Evolutionary conservation across 2,329 filamentous ascomycete species (phyloP).

Genomic region (Grosmannia clavigera): DNA sequence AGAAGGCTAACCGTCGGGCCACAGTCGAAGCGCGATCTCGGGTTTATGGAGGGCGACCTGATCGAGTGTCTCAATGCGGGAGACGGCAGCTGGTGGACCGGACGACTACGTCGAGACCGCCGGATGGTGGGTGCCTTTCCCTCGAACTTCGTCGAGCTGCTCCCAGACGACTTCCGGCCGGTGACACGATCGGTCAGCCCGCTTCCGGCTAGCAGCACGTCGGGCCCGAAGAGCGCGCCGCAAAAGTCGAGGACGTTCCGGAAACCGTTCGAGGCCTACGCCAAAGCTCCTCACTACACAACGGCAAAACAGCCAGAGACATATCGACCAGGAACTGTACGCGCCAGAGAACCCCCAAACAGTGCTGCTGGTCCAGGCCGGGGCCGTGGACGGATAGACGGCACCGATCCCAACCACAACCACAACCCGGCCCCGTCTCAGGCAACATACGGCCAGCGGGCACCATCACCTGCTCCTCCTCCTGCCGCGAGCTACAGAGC

Average conservation of each 20-base stretch:
- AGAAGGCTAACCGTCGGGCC: background rate
- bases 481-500: background rate
- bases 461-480: background rate
- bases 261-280: conserved; percentile 55
- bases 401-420: conserved; percentile 8
- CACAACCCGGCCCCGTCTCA: background rate
- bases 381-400: conserved; percentile 8
- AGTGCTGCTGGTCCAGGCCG: background rate
- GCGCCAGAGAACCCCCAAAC: conserved; percentile 27
- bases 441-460: background rate
- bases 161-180: conserved; percentile 76
- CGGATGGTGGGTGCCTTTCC: conserved; percentile 88
- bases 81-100: conserved; percentile 98
- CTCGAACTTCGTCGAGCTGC: conserved; percentile 90
- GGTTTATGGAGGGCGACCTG: conserved; percentile 93
- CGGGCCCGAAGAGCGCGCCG: conserved; percentile 40
- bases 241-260: conserved; percentile 52
- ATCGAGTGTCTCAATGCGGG: conserved; percentile 98
- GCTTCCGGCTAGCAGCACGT: conserved; percentile 42
- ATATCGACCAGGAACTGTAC: conserved; percentile 32
- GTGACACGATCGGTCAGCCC: conserved; percentile 49
- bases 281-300: conserved; percentile 53
- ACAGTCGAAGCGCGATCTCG: conserved; percentile 80
- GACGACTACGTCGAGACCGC: conserved; percentile 76
- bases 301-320: conserved; percentile 48